Evolutionary conservation across 2,329 filamentous ascomycete species (phyloP), one percentile per base, ranked within the genome.

Genomic region (Fusarium sterilihyphosum): DNA sequence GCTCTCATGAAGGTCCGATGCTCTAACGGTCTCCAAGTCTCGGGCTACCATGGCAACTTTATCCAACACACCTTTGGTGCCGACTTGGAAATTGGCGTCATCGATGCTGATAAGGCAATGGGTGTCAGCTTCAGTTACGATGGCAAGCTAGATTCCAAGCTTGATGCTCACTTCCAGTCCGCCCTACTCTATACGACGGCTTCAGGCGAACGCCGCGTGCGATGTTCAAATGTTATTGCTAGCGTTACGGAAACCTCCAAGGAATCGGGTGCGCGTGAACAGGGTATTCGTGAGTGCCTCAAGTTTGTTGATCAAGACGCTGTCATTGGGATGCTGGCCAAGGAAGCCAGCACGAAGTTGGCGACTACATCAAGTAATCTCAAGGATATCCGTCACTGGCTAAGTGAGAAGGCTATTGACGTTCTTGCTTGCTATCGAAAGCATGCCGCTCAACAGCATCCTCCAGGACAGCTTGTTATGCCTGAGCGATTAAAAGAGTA

Each of bases 1-100:
- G 95, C 95, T 26, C 86, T 99, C 77, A 97, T 99, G 94, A 99
- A 99, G 86, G 96, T 99, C 66, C 93, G 96, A 71, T 99, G 96
- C 85, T 98, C 95, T 24, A 99, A 98, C 78, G 96, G 96, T 24
- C 87, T 99, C 60, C 96, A 99, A 81, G 93, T 99, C 22, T 91
- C 94, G 22, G 90, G 91, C n/a, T 99, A 99, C 80, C 94, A 98
- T 79, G 96, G 96, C 76, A 98, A 97, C 84, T 99, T 98, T 81
- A 90, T 97, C 58, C 96, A 99, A 80, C 95, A 98, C 84, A 96
- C 94, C 0, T 97, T 98, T 80, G 95, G 95, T 17, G 95, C 95
- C 7, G 96, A 99, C 83, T 89, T 99, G 50, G 95, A 99, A 81
- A 94, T 99, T 78, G 96, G 96, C 35, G 90, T 93, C 59, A 91